Percentiles rank a stretch among this genome's conserved stretches.
phyloP scores from a whole-genome alignment of 2,329 filamentous ascomycete genomes.

The Teratosphaeriaceae sp. region DNA sequence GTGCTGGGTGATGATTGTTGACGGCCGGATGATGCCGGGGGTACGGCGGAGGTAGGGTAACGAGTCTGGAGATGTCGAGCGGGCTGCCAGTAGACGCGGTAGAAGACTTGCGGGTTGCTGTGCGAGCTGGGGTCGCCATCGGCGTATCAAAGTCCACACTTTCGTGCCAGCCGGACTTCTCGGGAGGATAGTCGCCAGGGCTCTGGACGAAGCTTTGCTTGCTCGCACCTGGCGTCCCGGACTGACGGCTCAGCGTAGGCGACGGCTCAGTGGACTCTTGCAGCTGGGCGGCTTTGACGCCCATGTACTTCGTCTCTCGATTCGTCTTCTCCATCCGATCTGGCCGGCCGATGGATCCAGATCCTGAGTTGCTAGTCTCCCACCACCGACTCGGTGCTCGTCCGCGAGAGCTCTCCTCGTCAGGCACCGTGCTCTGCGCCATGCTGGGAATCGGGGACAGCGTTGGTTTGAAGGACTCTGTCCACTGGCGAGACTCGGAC shows the following conservation, averaged over 20 bases:
- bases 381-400: slow-evolving; percentile 90
- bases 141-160: slow-evolving; percentile 28
- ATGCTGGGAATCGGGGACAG: slow-evolving; percentile 92
- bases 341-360: slow-evolving; percentile 26
- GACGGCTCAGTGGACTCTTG: slow-evolving; percentile 49
- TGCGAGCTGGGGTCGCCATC: slow-evolving; percentile 24
- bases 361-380: slow-evolving; percentile 56
- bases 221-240: slow-evolving; percentile 31
- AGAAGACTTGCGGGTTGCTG: slow-evolving; percentile 14
- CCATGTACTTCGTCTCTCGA: slow-evolving; percentile 95
- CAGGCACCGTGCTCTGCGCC: slow-evolving; percentile 75
- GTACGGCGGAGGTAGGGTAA: slow-evolving; percentile 89
- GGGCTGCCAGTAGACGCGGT: slow-evolving; percentile 18
- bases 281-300: slow-evolving; percentile 68
- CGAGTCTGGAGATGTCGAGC: slow-evolving; percentile 82
- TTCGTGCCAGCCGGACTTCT: slow-evolving; percentile 57
- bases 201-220: slow-evolving; percentile 36
- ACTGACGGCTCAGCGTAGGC: slow-evolving; percentile 13
- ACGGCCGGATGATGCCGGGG: slow-evolving; percentile 92
- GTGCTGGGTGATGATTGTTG: slow-evolving; percentile 88
- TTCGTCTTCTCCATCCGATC: slow-evolving; percentile 65
- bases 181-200: slow-evolving; percentile 56
- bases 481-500: slow-evolving; percentile 39
- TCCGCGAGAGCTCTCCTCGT: slow-evolving; percentile 76
- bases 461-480: slow-evolving; percentile 64